A percentile compares a stretch with the other conserved stretches of the same genome.
Evolutionary conservation across 495 filamentous ascomycete species (phyloP).

Genomic region (Penicillium paxilli): DNA sequence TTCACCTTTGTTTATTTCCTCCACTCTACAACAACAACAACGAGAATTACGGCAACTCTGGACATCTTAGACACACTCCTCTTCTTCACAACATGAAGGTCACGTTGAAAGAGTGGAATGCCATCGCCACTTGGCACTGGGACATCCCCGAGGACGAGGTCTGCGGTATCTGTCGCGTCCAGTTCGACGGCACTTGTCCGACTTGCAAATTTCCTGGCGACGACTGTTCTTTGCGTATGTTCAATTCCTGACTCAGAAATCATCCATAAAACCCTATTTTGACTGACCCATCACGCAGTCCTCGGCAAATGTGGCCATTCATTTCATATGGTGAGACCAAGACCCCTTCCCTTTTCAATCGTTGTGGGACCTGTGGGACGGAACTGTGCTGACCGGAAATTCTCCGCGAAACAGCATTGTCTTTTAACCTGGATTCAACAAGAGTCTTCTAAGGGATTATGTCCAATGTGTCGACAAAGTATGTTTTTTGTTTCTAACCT

Average conservation of each 20-base stretch:
- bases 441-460: slow-evolving; percentile 88
- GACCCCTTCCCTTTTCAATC: neutral
- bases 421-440: slow-evolving; percentile 95
- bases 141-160: slow-evolving; percentile 97
- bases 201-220: slow-evolving; percentile 98
- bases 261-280: neutral
- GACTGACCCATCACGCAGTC: slow-evolving; percentile 51
- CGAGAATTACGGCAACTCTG: neutral
- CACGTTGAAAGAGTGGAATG: slow-evolving; percentile 87
- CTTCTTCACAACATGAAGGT: slow-evolving; percentile 72
- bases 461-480: slow-evolving; percentile 98
- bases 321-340: slow-evolving; percentile 81
- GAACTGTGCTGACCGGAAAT: slow-evolving; percentile 7
- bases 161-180: slow-evolving; percentile 96
- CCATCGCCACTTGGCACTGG: slow-evolving; percentile 95
- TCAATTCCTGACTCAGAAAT: neutral
- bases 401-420: slow-evolving; percentile 67
- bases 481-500: slow-evolving; percentile 30
- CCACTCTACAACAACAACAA: slow-evolving; percentile 16
- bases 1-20: neutral
- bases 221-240: slow-evolving; percentile 86
- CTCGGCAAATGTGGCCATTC: slow-evolving; percentile 95
- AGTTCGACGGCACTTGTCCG: slow-evolving; percentile 96
- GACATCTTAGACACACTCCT: neutral
- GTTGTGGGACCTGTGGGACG: neutral